phyloP scores from a whole-genome alignment of 1,284 basidiomycete species.

The Paramarasmius palmivorus region DNA sequence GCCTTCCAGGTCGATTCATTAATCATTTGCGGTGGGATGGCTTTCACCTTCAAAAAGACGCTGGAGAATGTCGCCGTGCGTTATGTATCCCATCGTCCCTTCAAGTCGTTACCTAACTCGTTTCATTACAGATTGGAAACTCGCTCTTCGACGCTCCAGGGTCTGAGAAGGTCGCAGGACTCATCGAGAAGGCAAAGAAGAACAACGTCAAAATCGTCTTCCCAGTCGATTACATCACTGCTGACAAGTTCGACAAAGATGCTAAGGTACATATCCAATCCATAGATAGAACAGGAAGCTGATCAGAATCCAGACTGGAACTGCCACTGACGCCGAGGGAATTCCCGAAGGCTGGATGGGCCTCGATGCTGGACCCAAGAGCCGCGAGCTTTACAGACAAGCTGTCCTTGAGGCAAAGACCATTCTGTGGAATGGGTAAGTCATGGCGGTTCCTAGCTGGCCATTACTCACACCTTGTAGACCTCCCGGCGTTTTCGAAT shows the following conservation, averaged over 20 bases:
- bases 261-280: conserved; percentile 62
- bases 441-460: too few relatives aligned
- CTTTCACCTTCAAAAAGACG: conserved; percentile 98
- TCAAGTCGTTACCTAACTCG: conserved; percentile 7
- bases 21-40: conserved; percentile 99
- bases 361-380: conserved; percentile 87
- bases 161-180: conserved; percentile 80
- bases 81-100: conserved; percentile 13
- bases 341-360: conserved; percentile 97
- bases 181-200: conserved; percentile 92
- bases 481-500: conserved; percentile 97
- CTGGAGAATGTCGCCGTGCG: conserved; percentile 77
- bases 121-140: conserved; percentile 73
- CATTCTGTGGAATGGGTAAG: conserved; percentile 96
- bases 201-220: conserved; percentile 96
- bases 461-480: too few relatives aligned
- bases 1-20: conserved; percentile 82
- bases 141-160: conserved; percentile 95
- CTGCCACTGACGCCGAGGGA: conserved; percentile 80
- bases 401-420: conserved; percentile 92
- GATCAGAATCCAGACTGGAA: conserved; percentile 53
- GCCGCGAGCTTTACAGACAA: conserved; percentile 75
- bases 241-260: conserved; percentile 94
- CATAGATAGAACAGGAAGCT: background rate
- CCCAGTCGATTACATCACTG: conserved; percentile 94